A percentile compares a stretch with the other conserved stretches of the same genome.
These are phyloP conservation scores for Apiospora phragmitis DNA, from an alignment of 2,329 filamentous ascomycete species.

Conservation along the genomic window DNA sequence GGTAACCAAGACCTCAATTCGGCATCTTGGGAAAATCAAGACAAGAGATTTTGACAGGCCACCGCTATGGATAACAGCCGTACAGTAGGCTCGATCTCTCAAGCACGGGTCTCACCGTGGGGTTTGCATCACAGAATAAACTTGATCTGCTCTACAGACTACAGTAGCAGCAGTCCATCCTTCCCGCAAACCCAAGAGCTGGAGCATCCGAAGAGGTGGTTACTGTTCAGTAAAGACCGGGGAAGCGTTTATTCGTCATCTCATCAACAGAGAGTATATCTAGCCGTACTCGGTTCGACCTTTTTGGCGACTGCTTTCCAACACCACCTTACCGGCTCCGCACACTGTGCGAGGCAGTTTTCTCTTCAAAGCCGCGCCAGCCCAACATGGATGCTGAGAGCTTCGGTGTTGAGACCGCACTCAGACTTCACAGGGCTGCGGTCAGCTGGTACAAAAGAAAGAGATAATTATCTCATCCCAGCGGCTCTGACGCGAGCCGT, in stretches of 20 bases:
- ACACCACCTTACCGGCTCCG: neutral
- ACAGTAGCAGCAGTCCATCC: neutral
- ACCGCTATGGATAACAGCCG: neutral
- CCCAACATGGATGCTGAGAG: constrained; percentile 4
- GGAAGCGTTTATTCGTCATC: neutral
- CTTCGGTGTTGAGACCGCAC: neutral
- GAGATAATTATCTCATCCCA: neutral
- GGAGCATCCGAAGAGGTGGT: neutral
- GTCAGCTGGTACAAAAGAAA: neutral
- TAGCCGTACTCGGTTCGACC: neutral
- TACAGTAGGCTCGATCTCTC: constrained; percentile 9
- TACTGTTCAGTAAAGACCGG: constrained; percentile 3
- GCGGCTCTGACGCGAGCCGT: neutral
- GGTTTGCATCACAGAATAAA: constrained; percentile 5
- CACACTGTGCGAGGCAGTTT: neutral
- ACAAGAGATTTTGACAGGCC: constrained; percentile 8
- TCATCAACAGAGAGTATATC: neutral
- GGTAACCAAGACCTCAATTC: constrained; percentile 7
- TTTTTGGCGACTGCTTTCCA: constrained; percentile 3
- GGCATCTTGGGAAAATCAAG: constrained; percentile 1
- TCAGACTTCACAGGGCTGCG: neutral
- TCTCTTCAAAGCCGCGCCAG: neutral
- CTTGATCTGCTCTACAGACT: neutral
- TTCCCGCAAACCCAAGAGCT: neutral
- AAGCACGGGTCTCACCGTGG: constrained; percentile 15